Percentiles rank a stretch among this genome's conserved stretches.
These are phyloP conservation scores for Tuber magnatum DNA, from an alignment of 495 filamentous ascomycete species.

Conservation along the genomic window DNA sequence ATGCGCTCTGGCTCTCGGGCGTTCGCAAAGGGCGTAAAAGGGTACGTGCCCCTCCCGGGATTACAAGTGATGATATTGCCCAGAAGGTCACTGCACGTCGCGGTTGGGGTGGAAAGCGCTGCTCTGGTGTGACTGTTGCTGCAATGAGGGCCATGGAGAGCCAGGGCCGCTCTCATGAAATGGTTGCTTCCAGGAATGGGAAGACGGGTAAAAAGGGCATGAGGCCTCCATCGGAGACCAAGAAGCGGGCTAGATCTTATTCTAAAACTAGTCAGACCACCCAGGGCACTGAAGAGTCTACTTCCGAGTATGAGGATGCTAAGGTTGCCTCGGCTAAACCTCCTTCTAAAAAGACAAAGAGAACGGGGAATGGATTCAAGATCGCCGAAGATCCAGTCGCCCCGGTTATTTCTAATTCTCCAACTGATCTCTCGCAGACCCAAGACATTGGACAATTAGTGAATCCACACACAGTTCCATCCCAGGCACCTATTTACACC, in stretches of 20 bases:
- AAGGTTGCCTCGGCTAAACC: background rate
- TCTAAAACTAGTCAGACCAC: background rate
- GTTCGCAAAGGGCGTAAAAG: slow-evolving; percentile 17
- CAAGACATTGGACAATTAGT: background rate
- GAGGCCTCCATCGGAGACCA: background rate
- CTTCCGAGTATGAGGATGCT: background rate
- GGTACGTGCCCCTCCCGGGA: slow-evolving; percentile 9
- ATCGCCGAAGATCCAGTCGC: background rate
- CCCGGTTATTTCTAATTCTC: background rate
- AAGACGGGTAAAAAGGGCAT: slow-evolving; percentile 19
- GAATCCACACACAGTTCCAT: background rate
- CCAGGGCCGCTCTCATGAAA: slow-evolving; percentile 16
- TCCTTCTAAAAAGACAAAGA: background rate
- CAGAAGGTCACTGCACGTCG: background rate
- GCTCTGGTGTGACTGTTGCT: slow-evolving; percentile 3
- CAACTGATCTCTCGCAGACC: background rate
- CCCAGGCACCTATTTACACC: background rate
- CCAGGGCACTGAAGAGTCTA: background rate
- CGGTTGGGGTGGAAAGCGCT: slow-evolving; percentile 27
- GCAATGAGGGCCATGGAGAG: slow-evolving; percentile 14
- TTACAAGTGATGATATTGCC: slow-evolving; percentile 9
- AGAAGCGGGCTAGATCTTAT: background rate
- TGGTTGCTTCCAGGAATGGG: slow-evolving; percentile 27
- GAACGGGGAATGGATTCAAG: background rate
- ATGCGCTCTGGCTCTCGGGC: slow-evolving; percentile 14